A percentile compares a stretch with the other conserved stretches of the same genome.
Conservation (phyloP, 306 rosid genomes). For the Sicyos baderoa region DNA sequence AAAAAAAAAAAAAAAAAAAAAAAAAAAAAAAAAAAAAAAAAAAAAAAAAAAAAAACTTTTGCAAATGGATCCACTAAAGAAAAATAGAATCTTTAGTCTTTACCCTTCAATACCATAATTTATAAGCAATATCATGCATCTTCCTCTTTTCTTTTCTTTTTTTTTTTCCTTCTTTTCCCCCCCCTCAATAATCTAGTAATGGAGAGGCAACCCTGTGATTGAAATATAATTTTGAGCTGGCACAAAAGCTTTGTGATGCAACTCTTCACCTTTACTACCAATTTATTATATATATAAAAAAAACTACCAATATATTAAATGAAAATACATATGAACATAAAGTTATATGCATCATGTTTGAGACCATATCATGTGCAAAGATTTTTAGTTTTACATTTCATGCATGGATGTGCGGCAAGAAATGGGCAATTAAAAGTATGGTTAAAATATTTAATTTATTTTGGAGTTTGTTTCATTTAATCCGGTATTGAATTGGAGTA, state of each 20-base stretch:
- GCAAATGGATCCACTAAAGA: background rate
- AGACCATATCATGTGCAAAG: background rate
- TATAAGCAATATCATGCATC: background rate
- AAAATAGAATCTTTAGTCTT: background rate
- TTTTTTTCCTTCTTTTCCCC: background rate
- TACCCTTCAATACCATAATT: background rate
- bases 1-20: too few relatives aligned
- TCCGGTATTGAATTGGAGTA: too few relatives aligned
- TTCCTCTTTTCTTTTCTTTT: background rate
- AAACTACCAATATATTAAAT: background rate
- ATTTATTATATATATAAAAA: background rate
- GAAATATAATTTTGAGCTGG: background rate
- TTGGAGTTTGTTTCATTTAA: too few relatives aligned
- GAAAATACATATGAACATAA: too few relatives aligned
- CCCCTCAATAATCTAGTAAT: background rate
- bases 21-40: too few relatives aligned
- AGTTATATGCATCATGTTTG: background rate
- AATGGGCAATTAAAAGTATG: too few relatives aligned
- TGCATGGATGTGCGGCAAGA: too few relatives aligned
- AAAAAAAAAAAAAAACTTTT: background rate
- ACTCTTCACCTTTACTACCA: slow-evolving; percentile 2
- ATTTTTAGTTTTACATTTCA: background rate
- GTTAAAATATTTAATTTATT: too few relatives aligned
- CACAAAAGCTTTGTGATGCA: slow-evolving; percentile 1
- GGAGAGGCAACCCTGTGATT: background rate